Evolutionary conservation across 106 monocot species (phyloP).

Genomic region (Dendrobium officinale): DNA sequence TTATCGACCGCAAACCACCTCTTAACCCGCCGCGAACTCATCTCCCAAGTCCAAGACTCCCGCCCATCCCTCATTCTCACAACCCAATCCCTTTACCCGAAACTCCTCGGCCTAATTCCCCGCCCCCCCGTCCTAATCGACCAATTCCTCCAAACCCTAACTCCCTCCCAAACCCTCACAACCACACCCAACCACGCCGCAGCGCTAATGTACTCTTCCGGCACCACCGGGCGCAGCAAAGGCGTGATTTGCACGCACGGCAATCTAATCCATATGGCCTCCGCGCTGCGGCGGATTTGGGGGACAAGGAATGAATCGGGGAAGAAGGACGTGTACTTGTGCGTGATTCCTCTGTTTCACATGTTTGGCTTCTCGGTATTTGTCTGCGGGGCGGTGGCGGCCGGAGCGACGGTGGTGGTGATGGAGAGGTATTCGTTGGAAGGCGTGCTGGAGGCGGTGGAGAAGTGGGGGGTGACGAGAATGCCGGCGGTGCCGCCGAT

Average conservation of each 20-base stretch:
- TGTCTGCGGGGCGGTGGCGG: constrained; percentile 49
- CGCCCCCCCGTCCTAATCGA: constrained; percentile 32
- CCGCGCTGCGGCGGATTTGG: constrained; percentile 30
- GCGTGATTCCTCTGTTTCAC: constrained; percentile 66
- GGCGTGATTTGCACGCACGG: constrained; percentile 53
- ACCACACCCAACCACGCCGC: constrained; percentile 17
- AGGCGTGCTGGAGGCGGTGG: constrained; percentile 41
- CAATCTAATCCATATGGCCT: constrained; percentile 43
- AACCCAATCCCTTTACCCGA: constrained; percentile 30
- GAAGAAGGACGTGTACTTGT: constrained; percentile 36
- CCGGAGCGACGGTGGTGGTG: constrained; percentile 54
- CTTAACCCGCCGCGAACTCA: constrained; percentile 50
- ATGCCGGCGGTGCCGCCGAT: constrained; percentile 74
- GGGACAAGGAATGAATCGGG: neutral
- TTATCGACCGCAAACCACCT: constrained; percentile 60
- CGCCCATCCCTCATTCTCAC: constrained; percentile 40
- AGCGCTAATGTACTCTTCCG: constrained; percentile 73
- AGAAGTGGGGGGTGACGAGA: constrained; percentile 38
- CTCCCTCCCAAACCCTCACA: neutral
- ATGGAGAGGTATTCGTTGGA: constrained; percentile 29
- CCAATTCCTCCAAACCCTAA: constrained; percentile 14
- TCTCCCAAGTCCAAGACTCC: constrained; percentile 38
- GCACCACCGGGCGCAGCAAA: constrained; percentile 78
- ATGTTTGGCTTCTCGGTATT: constrained; percentile 79
- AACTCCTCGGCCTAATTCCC: constrained; percentile 13